Conservation (phyloP, 2,329 filamentous ascomycete genomes). For the Ciborinia camelliae region DNA sequence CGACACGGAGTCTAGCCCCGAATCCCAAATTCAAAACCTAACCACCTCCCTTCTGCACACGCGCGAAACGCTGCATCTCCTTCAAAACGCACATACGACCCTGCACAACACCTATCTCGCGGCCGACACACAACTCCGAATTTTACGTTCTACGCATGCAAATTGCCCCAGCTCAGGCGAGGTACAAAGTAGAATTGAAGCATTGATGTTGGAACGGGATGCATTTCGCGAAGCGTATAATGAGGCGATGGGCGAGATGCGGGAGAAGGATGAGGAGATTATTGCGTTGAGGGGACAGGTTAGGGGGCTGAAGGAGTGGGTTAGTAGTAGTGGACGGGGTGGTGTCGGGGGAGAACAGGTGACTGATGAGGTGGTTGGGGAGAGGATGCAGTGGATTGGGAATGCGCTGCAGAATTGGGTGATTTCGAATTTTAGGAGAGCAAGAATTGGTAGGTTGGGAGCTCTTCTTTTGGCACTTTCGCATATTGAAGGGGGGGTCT, state of each 20-base stretch:
- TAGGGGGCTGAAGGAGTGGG: conserved; percentile 66
- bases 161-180: conserved; percentile 46
- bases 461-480: background rate
- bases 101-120: conserved; percentile 52
- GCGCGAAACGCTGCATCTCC: conserved; percentile 45
- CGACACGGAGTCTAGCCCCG: background rate
- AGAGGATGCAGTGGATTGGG: conserved; percentile 58
- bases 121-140: conserved; percentile 51
- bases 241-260: conserved; percentile 45
- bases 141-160: conserved; percentile 48
- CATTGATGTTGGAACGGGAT: conserved; percentile 36
- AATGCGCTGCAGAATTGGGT: conserved; percentile 74
- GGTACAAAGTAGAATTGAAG: conserved; percentile 32
- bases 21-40: background rate
- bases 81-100: conserved; percentile 54
- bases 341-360: conserved; percentile 48
- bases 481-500: background rate
- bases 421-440: conserved; percentile 63
- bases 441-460: conserved; percentile 46
- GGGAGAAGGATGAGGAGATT: conserved; percentile 55
- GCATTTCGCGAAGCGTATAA: conserved; percentile 49
- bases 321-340: conserved; percentile 62
- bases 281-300: conserved; percentile 56
- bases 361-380: conserved; percentile 64
- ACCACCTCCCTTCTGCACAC: conserved; percentile 14